Evolutionary conservation across 768 basidiomycete species (phyloP), one percentile per base, ranked within the genome.

Genomic region (Gymnopilus junonius): DNA sequence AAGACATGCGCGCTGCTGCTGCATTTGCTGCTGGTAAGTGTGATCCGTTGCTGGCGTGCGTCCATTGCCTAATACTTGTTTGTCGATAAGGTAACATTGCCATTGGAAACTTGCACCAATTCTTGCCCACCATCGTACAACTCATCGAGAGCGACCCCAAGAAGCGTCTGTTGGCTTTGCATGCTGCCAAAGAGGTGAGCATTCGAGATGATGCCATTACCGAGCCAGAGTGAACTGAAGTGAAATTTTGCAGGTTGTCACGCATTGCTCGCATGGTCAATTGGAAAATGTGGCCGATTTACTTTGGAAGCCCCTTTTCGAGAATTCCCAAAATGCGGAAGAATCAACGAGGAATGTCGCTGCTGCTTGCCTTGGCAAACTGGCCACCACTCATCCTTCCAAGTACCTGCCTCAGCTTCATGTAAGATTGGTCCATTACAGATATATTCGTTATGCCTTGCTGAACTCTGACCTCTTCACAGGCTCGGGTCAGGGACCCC

Each of bases 291-390:
- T 97, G 43, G 95, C 97, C 1, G 95, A 98, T 61, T 77, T 87
- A 29, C 86, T 99, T 8, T 99, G 97, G 97, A 82, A 82, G 2
- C 96, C 97, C 3, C 83, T 99, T 14, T 97, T 99, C 73, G 87
- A 93, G 69, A 92, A 95, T 73, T 95, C 94, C 11, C 91, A 93
- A 63, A 90, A 88, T 64, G 85, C 92, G 15, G 97, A 97, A 64
- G 97, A 98, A 76, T 92, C 91, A 8, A 92, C 94, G 1, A 82
- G 96, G 54, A 98, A 97, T 71, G 94, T 98, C 37, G 94, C 96
- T 25, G 95, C 97, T 48, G 96, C 97, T 2, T 98, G 96, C 73
- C 84, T 99, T 17, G 97, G 97, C 34, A 97, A 98, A 75, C 82
- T 99, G 31, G 96, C 95, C 0, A 93, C 93, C 0, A 92, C 94